phyloP scores from a whole-genome alignment of 2,329 filamentous ascomycete genomes.

The Aureobasidium vineae region DNA sequence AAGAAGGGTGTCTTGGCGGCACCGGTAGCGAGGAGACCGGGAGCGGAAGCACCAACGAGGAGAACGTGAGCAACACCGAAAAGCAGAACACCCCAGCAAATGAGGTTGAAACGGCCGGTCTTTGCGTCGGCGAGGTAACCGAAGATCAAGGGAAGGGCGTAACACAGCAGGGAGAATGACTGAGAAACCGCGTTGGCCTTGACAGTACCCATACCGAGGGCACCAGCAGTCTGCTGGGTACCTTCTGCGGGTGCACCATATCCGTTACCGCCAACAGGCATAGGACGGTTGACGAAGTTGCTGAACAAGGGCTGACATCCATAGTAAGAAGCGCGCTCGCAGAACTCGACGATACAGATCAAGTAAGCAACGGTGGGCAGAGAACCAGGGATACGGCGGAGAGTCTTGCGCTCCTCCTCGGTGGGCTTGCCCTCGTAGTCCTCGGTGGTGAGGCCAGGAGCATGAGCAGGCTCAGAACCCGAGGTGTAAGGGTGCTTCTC shows the following conservation, averaged over 20 bases:
- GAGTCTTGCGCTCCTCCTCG: conserved; percentile 46
- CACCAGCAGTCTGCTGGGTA: conserved; percentile 50
- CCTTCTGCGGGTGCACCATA: conserved; percentile 38
- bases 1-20: conserved; percentile 42
- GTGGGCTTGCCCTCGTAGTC: conserved; percentile 41
- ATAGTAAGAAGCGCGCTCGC: conserved; percentile 61
- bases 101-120: conserved; percentile 44
- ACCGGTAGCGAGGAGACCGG: conserved; percentile 37
- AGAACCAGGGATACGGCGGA: conserved; percentile 52
- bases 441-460: conserved; percentile 27
- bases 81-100: conserved; percentile 42
- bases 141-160: conserved; percentile 54
- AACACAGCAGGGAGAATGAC: conserved; percentile 58
- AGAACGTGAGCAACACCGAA: conserved; percentile 42
- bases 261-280: conserved; percentile 49
- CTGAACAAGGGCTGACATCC: conserved; percentile 56
- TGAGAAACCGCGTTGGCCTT: conserved; percentile 54
- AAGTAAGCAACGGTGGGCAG: conserved; percentile 56
- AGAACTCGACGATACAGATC: conserved; percentile 60
- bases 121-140: conserved; percentile 48
- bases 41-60: conserved; percentile 34
- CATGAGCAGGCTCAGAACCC: conserved; percentile 26
- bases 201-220: conserved; percentile 58
- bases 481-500: conserved; percentile 11
- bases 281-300: conserved; percentile 62